These are phyloP conservation scores for Leishmania major DNA, from an alignment of 208 protist genomes.

Conservation along the genomic window DNA sequence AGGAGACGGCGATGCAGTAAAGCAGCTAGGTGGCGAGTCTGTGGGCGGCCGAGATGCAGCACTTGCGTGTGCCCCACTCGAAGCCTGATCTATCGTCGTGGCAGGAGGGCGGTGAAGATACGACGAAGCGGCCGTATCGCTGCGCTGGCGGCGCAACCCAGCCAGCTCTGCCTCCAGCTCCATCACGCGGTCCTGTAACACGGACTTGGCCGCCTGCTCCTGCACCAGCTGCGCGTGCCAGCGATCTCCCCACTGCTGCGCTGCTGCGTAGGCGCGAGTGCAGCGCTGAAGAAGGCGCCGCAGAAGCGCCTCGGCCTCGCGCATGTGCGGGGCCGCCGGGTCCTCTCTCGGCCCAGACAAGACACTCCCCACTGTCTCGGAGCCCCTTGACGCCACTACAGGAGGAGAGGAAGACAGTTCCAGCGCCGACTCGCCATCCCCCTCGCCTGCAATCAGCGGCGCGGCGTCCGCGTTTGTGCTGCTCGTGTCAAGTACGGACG, in stretches of 20 bases:
- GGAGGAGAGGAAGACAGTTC: not conserved
- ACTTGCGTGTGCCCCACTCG: not conserved
- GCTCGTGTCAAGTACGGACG: constrained; percentile 6
- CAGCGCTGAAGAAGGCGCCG: constrained; percentile 26
- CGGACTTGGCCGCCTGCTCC: constrained; percentile 22
- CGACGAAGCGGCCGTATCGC: not conserved
- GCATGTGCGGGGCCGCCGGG: constrained; percentile 14
- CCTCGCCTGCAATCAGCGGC: not conserved
- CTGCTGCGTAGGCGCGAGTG: constrained; percentile 25
- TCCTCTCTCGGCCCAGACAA: not conserved
- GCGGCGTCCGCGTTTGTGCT: not conserved
- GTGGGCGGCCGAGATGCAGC: not conserved
- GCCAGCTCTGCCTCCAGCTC: constrained; percentile 29
- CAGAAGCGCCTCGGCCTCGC: constrained; percentile 11
- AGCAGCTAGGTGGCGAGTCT: not conserved
- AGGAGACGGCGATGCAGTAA: not conserved
- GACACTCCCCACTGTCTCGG: not conserved
- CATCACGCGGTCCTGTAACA: constrained; percentile 18
- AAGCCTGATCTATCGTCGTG: too few relatives aligned
- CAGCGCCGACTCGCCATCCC: not conserved
- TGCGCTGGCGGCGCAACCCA: constrained; percentile 5
- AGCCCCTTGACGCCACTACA: not conserved
- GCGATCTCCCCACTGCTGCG: constrained; percentile 16
- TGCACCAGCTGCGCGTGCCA: constrained; percentile 21
- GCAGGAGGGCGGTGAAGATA: not conserved